A percentile compares a stretch with the other conserved stretches of the same genome.
These are phyloP conservation scores for Exobasidium cylindrosporum DNA, from an alignment of 1,284 basidiomycete species.

Conservation along the genomic window DNA sequence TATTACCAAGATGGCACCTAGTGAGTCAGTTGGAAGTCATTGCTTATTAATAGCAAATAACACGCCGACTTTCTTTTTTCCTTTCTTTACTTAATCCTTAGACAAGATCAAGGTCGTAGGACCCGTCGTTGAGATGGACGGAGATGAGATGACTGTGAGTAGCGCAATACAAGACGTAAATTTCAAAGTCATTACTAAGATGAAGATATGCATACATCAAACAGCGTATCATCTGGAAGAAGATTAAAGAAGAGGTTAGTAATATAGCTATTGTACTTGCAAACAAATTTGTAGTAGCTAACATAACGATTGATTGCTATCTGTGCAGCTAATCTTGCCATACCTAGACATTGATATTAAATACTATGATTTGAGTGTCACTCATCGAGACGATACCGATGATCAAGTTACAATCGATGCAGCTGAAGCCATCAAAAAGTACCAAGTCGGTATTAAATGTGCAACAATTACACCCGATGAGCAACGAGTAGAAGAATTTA, in stretches of 20 bases:
- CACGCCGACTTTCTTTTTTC: too few relatives aligned
- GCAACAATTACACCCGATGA: constrained; percentile 99
- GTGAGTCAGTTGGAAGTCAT: not conserved
- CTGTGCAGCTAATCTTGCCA: constrained; percentile 78
- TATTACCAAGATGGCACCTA: constrained; percentile 8
- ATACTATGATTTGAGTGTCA: constrained; percentile 94
- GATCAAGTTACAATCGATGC: constrained; percentile 91
- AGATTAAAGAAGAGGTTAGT: constrained; percentile 84
- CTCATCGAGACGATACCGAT: constrained; percentile 85
- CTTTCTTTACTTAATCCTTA: too few relatives aligned
- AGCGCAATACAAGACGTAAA: not conserved
- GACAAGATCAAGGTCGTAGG: constrained; percentile 74
- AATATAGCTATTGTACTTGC: constrained; percentile 1
- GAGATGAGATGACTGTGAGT: constrained; percentile 67
- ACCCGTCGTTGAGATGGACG: constrained; percentile 69
- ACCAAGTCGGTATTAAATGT: constrained; percentile 62
- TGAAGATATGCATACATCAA: constrained; percentile 11
- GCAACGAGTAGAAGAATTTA: constrained; percentile 76
- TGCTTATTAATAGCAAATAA: not conserved
- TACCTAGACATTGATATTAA: constrained; percentile 95
- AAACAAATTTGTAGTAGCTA: not conserved
- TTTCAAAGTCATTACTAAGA: not conserved
- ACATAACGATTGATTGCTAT: constrained; percentile 7
- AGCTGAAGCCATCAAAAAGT: constrained; percentile 68
- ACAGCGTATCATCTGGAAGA: constrained; percentile 74